Conservation (phyloP, 2,329 filamentous ascomycete species). For the Pseudofabraea citricarpa region DNA sequence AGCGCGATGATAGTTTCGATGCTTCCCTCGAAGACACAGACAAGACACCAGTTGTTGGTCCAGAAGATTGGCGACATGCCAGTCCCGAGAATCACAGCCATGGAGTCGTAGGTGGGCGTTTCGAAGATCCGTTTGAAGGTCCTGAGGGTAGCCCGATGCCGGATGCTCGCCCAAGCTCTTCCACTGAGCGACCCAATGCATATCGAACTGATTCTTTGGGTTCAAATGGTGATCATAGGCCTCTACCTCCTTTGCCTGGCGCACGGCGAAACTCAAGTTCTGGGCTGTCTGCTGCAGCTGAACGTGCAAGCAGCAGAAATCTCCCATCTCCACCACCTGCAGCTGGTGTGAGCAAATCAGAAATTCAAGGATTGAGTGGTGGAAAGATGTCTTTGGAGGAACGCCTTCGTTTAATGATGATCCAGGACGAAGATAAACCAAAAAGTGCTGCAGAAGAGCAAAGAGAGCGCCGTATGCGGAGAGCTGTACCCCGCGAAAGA, state of each 20-base stretch:
- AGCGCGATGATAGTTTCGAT: slow-evolving; percentile 82
- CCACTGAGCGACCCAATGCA: slow-evolving; percentile 38
- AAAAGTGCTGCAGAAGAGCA: slow-evolving; percentile 61
- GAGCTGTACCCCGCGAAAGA: slow-evolving; percentile 48
- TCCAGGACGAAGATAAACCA: slow-evolving; percentile 58
- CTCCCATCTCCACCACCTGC: slow-evolving; percentile 69
- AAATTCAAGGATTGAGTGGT: slow-evolving; percentile 71
- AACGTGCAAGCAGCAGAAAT: slow-evolving; percentile 64
- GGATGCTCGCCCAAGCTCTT: slow-evolving; percentile 32
- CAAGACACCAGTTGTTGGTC: slow-evolving; percentile 96
- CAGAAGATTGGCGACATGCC: slow-evolving; percentile 89
- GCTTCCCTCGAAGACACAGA: slow-evolving; percentile 92
- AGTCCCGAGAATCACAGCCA: slow-evolving; percentile 36
- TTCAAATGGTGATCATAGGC: slow-evolving; percentile 77
- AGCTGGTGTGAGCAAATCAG: slow-evolving; percentile 65
- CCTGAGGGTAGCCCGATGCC: slow-evolving; percentile 63
- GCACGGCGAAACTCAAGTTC: slow-evolving; percentile 48
- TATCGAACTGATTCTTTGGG: slow-evolving; percentile 67
- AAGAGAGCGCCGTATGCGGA: slow-evolving; percentile 63
- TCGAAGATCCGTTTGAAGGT: slow-evolving; percentile 62
- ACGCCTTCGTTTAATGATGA: slow-evolving; percentile 81
- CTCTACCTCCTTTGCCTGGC: slow-evolving; percentile 80
- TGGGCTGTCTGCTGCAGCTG: slow-evolving; percentile 65
- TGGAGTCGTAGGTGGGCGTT: slow-evolving; percentile 18
- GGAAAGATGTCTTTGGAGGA: slow-evolving; percentile 82